Base-by-base conservation (phyloP, 225 moss, liverwort and hornwort species). In the Ulota crispa region DNA sequence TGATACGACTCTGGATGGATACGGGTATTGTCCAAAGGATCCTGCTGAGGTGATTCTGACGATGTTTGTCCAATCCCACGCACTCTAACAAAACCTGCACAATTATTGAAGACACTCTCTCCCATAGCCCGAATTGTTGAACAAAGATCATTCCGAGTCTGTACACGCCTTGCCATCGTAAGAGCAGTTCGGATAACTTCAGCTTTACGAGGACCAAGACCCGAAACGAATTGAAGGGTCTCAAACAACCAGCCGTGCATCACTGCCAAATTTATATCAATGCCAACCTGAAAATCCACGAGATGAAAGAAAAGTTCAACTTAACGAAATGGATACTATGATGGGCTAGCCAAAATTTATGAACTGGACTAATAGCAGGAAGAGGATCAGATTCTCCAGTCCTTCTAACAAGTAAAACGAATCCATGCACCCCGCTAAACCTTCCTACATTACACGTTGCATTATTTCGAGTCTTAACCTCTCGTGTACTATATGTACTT, bases 121-220 rank as follows among this genome's bases (percentile, higher is more conserved):
- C 89, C 94, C 91, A 98, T 89, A 31, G 90, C 81, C 27, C 87
- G 83, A 68, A 94, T 76, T 53, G 81, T 86, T 78, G 89, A 70
- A 78, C 83, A 83, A 64, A 98, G 86, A 71, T 91, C 95, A 78
- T 92, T 91, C n/a, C 98, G 94, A 68, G 87, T 87, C 71, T 73
- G 85, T 19, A 94, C 85, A 60, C 94, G 93, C 59, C 92, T 86
- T n/a, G 83, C 89, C 84, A 84, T 88, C 78, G 92, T 92, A 85
- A 98, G 84, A 72, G 90, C 89, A 68, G 88, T 88, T 79, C 90
- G 94, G 64, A 95, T 86, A 34, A 89, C 91, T 72, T 91, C 91
- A 76, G 92, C 94, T 89, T 98, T 98, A 64, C 94, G 94, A 80
- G 98, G 98, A 54, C 98, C 98, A 64, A 98, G 88, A 80, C 98